Evolutionary conservation across 352 stramenopile genomes (phyloP), one percentile per base, ranked within the genome.

Genomic region (Globisporangium yorkense): DNA sequence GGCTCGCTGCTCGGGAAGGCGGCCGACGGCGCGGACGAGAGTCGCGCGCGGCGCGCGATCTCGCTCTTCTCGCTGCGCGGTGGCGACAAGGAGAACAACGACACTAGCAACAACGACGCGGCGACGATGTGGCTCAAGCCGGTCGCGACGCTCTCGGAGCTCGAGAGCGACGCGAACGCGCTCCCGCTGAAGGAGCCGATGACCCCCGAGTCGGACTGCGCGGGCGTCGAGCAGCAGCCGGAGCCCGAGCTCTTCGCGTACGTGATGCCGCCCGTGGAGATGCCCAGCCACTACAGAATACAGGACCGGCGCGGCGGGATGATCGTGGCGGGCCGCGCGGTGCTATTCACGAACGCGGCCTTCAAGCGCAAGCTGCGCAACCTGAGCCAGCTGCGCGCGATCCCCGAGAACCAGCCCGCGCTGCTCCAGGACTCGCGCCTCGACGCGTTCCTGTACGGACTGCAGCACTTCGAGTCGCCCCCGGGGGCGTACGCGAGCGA

Each of bases 341-440:
- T 88, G 49, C 52, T 85, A 0, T 88, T 84, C 56, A 88, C 75
- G n/a, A 75, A 73, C 48, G 66, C 67, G 12, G 76, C 64, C 0
- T 88, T 85, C 61, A 85, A 85, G 59, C 74, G 78, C 20, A 71
- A 75, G 51, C 65, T 75, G 51, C 70, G 75, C 57, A 61, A 75
- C 57, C 27, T 70, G 18, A 54, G 64, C 16, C 66, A 74, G 15
- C 69, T 87, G 27, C 66, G 72, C 33, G 44, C 52, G 0, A 68
- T 88, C 45, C 59, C 63, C 0, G 75, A 85, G 57, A n/a, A 61
- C 53, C 48, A 50, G 15, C 44, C 45, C 20, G 54, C 54, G 18
- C 29, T 44, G 27, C 33, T 47, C 31, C 44, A 40, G 27, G 53
- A 51, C 24, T 51, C 53, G 24, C 53, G 33, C 20, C 45, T 51